Evolutionary conservation across 805 yeast species (phyloP).

Genomic region (Starmerella powellii): DNA sequence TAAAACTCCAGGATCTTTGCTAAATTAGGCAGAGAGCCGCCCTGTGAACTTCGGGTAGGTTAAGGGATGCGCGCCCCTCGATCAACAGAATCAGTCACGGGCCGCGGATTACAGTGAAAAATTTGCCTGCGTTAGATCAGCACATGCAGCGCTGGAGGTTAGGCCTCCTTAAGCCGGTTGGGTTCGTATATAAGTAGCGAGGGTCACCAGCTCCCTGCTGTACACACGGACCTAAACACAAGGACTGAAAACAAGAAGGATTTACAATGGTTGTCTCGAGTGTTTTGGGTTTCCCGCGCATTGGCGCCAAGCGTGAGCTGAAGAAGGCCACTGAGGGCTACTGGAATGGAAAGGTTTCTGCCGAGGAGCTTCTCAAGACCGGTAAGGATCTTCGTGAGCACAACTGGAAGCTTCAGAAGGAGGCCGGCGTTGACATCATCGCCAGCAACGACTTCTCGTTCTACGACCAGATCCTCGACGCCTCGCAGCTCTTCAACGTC

Average conservation of each 20-base stretch:
- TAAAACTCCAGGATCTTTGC: too few relatives aligned
- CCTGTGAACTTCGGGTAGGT: too few relatives aligned
- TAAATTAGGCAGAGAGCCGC: too few relatives aligned
- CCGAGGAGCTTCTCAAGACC: slow-evolving; percentile 75
- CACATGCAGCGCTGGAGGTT: slow-evolving; percentile 7
- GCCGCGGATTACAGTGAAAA: slow-evolving; percentile 12
- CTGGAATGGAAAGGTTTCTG: slow-evolving; percentile 90
- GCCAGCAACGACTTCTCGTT: slow-evolving; percentile 96
- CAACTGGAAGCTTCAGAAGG: slow-evolving; percentile 97
- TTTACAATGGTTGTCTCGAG: slow-evolving; percentile 82
- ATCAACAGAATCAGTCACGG: slow-evolving; percentile 1
- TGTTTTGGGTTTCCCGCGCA: slow-evolving; percentile 99
- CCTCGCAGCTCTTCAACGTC: slow-evolving; percentile 84
- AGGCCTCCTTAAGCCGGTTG: background rate
- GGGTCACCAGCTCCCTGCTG: background rate
- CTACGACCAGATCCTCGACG: slow-evolving; percentile 94
- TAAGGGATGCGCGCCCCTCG: slow-evolving; percentile 2
- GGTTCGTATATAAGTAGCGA: slow-evolving; percentile 7
- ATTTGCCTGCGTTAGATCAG: slow-evolving; percentile 19
- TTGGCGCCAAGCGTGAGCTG: slow-evolving; percentile 98
- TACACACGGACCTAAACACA: background rate
- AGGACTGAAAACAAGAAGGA: background rate
- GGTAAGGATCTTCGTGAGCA: slow-evolving; percentile 91
- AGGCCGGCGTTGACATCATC: slow-evolving; percentile 92
- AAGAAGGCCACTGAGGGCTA: slow-evolving; percentile 98